These are phyloP conservation scores for Aspergillus eucalypticola DNA, from an alignment of 2,329 filamentous ascomycete genomes.

Conservation along the genomic window DNA sequence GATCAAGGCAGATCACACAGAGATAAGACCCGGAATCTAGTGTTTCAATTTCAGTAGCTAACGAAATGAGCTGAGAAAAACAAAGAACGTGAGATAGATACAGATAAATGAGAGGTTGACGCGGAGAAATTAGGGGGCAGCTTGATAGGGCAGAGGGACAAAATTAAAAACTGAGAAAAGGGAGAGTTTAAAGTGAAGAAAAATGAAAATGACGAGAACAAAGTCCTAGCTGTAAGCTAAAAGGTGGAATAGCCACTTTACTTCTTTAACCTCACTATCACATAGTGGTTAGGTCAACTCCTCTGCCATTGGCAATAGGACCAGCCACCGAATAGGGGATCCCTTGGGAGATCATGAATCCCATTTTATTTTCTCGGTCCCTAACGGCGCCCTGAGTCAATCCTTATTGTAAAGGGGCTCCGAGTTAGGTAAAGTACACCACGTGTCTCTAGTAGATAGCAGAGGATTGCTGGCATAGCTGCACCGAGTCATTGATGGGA, in stretches of 20 bases:
- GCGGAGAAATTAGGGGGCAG: background rate
- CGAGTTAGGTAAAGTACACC: slow-evolving; percentile 12
- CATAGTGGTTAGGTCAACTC: slow-evolving; percentile 14
- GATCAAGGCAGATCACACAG: slow-evolving; percentile 1
- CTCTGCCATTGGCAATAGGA: slow-evolving; percentile 19
- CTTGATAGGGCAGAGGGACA: background rate
- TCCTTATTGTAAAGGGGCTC: slow-evolving; percentile 5
- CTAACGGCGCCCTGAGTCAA: background rate
- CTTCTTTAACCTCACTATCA: slow-evolving; percentile 9
- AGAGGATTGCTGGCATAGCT: background rate
- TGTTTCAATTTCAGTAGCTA: background rate
- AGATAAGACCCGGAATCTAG: background rate
- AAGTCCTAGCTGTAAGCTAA: background rate
- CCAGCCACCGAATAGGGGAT: slow-evolving; percentile 20
- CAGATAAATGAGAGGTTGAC: background rate
- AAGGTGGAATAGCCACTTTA: slow-evolving; percentile 4
- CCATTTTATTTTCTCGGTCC: background rate
- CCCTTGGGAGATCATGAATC: slow-evolving; percentile 16
- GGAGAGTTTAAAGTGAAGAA: background rate
- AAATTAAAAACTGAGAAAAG: background rate
- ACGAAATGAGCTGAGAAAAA: background rate
- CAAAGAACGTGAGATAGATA: background rate
- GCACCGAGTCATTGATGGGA: background rate
- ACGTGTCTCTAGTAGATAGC: slow-evolving; percentile 21
- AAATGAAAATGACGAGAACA: background rate